phyloP scores from a whole-genome alignment of 1,139 yeast species.

The Debaryomyces nepalensis region DNA sequence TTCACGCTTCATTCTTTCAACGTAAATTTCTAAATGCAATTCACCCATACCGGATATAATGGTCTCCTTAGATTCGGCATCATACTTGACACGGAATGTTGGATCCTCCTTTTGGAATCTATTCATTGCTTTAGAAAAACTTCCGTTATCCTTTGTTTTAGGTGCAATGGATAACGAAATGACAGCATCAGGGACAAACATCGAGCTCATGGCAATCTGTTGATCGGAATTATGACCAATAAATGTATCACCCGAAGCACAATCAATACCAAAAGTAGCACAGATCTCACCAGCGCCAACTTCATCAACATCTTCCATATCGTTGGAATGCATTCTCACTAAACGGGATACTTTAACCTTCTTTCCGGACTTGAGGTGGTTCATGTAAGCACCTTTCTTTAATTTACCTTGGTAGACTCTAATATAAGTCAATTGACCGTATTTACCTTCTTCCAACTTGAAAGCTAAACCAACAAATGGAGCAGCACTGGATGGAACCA shows the following conservation, averaged over 20 bases:
- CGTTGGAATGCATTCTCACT: conserved; percentile 98
- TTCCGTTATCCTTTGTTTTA: conserved; percentile 80
- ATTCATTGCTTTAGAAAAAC: conserved; percentile 93
- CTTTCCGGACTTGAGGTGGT: conserved; percentile 90
- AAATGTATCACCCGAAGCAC: conserved; percentile 99
- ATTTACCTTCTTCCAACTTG: conserved; percentile 97
- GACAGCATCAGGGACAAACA: conserved; percentile 99
- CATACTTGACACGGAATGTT: conserved; percentile 91
- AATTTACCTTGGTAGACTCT: conserved; percentile 96
- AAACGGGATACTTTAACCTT: conserved; percentile 92
- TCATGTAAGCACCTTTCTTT: conserved; percentile 87
- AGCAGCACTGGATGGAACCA: conserved; percentile 71
- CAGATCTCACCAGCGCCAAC: conserved; percentile 98
- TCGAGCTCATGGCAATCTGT: conserved; percentile 89
- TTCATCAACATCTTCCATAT: conserved; percentile 96
- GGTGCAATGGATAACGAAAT: conserved; percentile 91
- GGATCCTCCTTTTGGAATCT: conserved; percentile 99
- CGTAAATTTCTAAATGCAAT: conserved; percentile 93
- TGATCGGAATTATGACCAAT: conserved; percentile 72
- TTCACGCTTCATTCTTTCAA: conserved; percentile 97
- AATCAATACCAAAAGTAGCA: conserved; percentile 98
- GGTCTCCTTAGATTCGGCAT: conserved; percentile 91
- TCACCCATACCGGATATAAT: conserved; percentile 99
- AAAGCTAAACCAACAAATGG: conserved; percentile 97
- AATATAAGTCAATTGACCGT: conserved; percentile 95